These are phyloP conservation scores for Toxicodendron radicans DNA, from an alignment of 345 rosid genomes.

Conservation along the genomic window DNA sequence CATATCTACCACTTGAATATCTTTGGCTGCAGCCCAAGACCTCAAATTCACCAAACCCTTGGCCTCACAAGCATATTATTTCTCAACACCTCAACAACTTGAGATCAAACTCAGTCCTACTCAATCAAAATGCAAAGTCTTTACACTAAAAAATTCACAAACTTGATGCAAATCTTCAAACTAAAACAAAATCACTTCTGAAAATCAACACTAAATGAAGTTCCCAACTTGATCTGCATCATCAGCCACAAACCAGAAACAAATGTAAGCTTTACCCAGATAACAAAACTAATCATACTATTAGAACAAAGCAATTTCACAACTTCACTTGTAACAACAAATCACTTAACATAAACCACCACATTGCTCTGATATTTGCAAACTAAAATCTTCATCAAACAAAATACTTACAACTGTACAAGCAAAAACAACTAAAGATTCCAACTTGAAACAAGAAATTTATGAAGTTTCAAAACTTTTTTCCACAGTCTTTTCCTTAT, in stretches of 20 bases:
- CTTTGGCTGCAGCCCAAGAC: conserved; percentile 17
- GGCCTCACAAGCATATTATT: conserved; percentile 23
- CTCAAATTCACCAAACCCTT: conserved; percentile 26
- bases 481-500: neutral
- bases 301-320: neutral
- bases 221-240: conserved; percentile 41
- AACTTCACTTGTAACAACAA: too few species aligned
- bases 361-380: neutral
- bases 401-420: neutral
- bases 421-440: neutral
- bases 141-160: conserved; percentile 10
- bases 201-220: conserved; percentile 13
- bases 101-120: neutral
- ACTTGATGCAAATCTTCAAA: conserved; percentile 10
- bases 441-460: neutral
- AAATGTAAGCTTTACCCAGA: neutral
- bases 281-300: conserved; percentile 3
- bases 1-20: conserved; percentile 35
- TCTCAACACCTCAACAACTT: conserved; percentile 6
- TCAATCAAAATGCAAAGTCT: conserved; percentile 5
- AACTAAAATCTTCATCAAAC: neutral
- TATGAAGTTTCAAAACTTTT: neutral
- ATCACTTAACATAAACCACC: conserved; percentile 9
- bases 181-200: conserved; percentile 15
- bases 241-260: conserved; percentile 2